Evolutionary conservation across 2,329 filamentous ascomycete genomes (phyloP).

Genomic region (Thielaviopsis ethacetica): DNA sequence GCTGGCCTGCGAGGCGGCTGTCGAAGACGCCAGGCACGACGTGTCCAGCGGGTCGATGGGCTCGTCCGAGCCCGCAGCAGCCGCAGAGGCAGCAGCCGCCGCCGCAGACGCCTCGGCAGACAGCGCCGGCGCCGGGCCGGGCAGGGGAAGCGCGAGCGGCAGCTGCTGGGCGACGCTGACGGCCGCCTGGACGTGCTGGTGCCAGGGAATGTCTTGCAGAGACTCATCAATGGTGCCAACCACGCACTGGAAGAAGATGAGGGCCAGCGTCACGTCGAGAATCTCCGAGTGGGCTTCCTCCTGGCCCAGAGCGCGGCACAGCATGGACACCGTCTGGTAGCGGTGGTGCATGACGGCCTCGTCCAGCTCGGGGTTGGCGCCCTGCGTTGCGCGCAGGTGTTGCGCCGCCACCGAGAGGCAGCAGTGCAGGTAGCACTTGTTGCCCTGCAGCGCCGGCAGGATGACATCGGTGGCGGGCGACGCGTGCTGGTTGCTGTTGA

Average conservation of each 20-base stretch:
- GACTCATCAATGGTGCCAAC: constrained; percentile 75
- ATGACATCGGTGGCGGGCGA: constrained; percentile 68
- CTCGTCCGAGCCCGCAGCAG: neutral
- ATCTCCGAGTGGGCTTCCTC: constrained; percentile 78
- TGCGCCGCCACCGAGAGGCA: constrained; percentile 86
- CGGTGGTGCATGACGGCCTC: constrained; percentile 85
- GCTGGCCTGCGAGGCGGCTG: constrained; percentile 1
- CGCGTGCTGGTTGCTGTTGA: constrained; percentile 78
- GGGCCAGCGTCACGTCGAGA: constrained; percentile 77
- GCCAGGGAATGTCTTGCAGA: constrained; percentile 87
- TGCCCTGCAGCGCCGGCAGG: constrained; percentile 73
- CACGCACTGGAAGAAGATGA: constrained; percentile 92
- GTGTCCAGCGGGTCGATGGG: neutral
- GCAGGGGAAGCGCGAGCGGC: constrained; percentile 41
- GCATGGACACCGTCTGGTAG: constrained; percentile 68
- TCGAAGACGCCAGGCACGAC: neutral
- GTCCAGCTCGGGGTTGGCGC: constrained; percentile 57
- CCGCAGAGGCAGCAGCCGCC: neutral
- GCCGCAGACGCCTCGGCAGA: constrained; percentile 13
- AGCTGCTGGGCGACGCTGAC: constrained; percentile 74
- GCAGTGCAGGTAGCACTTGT: constrained; percentile 89
- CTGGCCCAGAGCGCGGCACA: constrained; percentile 65
- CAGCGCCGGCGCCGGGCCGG: constrained; percentile 21
- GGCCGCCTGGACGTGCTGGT: constrained; percentile 88
- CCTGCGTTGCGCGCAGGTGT: constrained; percentile 67